These are phyloP conservation scores for Cordyceps fumosorosea DNA, from an alignment of 2,329 filamentous ascomycete genomes.

Conservation along the genomic window DNA sequence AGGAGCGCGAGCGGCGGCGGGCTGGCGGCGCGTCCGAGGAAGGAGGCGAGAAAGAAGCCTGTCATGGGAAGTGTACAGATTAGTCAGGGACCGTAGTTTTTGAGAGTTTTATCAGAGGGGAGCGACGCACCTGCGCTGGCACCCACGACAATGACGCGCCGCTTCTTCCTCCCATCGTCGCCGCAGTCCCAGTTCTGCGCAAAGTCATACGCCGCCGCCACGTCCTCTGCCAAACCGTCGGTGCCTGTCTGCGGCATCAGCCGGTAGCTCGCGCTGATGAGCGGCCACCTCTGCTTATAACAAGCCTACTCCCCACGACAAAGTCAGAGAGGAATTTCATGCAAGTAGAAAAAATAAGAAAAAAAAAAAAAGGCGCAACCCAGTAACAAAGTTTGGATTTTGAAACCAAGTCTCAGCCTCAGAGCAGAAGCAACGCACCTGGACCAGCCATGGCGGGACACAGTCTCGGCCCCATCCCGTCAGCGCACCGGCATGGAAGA, in stretches of 20 bases:
- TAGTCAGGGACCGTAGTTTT: no score
- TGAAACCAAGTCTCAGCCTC: neutral
- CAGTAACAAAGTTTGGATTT: no score
- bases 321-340: neutral
- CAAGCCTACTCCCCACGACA: conserved; percentile 20
- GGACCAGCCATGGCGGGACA: conserved; percentile 31
- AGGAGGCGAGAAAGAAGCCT: conserved; percentile 27
- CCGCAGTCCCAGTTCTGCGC: conserved; percentile 19
- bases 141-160: conserved; percentile 26
- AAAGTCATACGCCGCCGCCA: conserved; percentile 26
- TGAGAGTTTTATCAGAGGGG: no score
- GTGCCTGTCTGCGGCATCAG: conserved; percentile 27
- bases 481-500: conserved; percentile 31
- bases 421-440: conserved; percentile 17
- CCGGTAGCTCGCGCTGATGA: conserved; percentile 30
- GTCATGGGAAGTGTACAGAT: no score
- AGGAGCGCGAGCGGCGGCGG: conserved; percentile 27
- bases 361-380: no score
- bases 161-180: conserved; percentile 6
- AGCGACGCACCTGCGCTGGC: conserved; percentile 26
- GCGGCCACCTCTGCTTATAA: conserved; percentile 25
- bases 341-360: neutral
- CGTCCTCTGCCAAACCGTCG: conserved; percentile 25
- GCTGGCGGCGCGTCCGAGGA: conserved; percentile 23
- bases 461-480: conserved; percentile 25